Base-by-base conservation (phyloP, 2,329 filamentous ascomycete species). In the Xylariaceae sp. region DNA sequence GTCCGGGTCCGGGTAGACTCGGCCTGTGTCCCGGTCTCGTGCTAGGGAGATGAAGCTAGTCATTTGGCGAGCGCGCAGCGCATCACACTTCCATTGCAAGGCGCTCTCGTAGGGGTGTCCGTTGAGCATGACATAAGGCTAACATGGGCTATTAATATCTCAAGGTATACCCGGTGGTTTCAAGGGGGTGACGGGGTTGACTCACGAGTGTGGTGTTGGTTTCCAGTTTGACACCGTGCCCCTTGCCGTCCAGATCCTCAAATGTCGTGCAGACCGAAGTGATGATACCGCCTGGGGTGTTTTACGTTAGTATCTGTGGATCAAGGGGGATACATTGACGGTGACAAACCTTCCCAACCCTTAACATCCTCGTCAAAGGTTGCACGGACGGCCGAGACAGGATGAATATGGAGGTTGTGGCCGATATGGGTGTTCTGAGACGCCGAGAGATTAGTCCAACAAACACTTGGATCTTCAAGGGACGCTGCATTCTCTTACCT, bases 191-290 rank as follows among this genome's bases (percentile, higher is more conserved):
- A 23, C 17, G 47, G 47, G 70, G 72, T 45, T 6, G 13, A 45
- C 79, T 68, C 69, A 82, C 80, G 58, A 85, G 66, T 88, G 94
- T 92, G 68, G 82, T 83, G 1, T 84, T 84, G 8, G 86, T 80
- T 77, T 97, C 92, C 34, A 97, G 78, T 73, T 95, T 96, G 53
- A 82, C 80, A 45, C 93, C 93, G 68, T 97, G 90, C 59, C 91
- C 90, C 48, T 86, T 79, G 4, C 84, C 83, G 71, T 96, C 91
- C 0, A 92, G 79, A 66, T 97, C 88, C 64, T 95, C 89, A 66
- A 92, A 90, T 56, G 89, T 85, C 49, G 81, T 84, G 64, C 90
- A 87, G 15, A 92, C 86, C 3, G 85, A 83, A 0, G 92, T 97
- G 60, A 97, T 83, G 66, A 92, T 92, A 1, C 86, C 82, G 13